Conservation (phyloP, 164 flowering plant genomes). For the Tetrastigma voinierianum region DNA sequence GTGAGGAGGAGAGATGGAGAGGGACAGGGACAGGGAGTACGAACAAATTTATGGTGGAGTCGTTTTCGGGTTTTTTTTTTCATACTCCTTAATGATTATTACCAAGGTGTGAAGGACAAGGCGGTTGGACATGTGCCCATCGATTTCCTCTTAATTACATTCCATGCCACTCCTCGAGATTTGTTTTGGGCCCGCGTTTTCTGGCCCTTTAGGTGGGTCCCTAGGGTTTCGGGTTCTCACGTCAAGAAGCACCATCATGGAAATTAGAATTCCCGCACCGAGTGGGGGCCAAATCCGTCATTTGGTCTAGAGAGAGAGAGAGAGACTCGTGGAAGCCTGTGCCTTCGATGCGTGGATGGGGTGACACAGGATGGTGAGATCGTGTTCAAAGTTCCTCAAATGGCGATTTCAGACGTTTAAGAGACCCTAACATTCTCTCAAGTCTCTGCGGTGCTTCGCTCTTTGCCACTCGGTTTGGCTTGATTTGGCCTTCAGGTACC, state of each 20-base stretch:
- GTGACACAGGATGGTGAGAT: too few relatives aligned
- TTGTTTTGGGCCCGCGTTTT: neutral
- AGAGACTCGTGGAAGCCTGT: conserved; percentile 44
- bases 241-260: neutral
- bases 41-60: too few relatives aligned
- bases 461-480: neutral
- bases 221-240: neutral
- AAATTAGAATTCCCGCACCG: neutral
- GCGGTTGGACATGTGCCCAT: too few relatives aligned
- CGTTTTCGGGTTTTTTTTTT: too few relatives aligned
- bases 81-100: too few relatives aligned
- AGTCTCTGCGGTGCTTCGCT: neutral
- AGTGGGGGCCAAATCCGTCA: conserved; percentile 16
- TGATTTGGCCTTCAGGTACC: neutral
- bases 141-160: neutral
- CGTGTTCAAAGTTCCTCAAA: too few relatives aligned
- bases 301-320: conserved; percentile 4
- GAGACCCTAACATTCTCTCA: too few relatives aligned
- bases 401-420: too few relatives aligned
- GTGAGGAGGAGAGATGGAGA: too few relatives aligned
- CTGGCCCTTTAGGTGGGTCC: neutral
- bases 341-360: conserved; percentile 45
- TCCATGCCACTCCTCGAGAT: neutral
- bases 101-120: too few relatives aligned
- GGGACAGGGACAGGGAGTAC: too few relatives aligned